Percentiles rank a stretch among this genome's conserved stretches.
Evolutionary conservation across 78 protist species (phyloP).

Genomic region (Pigoraptor vietnamica): DNA sequence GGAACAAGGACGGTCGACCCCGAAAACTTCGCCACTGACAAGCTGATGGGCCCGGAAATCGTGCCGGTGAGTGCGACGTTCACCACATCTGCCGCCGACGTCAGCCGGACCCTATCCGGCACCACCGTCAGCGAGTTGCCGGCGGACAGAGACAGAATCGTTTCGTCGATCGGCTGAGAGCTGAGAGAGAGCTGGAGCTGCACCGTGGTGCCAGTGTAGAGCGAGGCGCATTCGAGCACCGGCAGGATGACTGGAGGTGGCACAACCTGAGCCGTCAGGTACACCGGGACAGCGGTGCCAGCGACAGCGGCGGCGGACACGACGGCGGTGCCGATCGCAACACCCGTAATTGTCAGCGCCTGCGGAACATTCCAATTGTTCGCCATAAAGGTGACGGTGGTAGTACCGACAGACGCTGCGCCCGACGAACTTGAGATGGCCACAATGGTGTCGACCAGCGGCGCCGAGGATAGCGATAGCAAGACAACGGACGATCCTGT

Average conservation of each 20-base stretch:
- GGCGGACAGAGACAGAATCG: background rate
- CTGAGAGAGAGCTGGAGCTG: too few species aligned
- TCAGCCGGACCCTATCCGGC: background rate
- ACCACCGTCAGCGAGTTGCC: background rate
- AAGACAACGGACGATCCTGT: background rate
- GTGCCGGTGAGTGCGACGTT: background rate
- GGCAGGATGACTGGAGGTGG: too few species aligned
- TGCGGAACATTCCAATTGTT: background rate
- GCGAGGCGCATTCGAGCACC: too few species aligned
- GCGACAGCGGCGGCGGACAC: background rate
- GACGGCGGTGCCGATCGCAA: background rate
- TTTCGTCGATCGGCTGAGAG: background rate
- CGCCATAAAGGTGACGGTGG: background rate
- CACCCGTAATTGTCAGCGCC: background rate
- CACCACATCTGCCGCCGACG: background rate
- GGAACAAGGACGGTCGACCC: background rate
- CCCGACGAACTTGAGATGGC: background rate
- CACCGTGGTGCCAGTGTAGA: too few species aligned
- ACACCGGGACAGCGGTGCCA: too few species aligned
- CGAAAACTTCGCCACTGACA: background rate
- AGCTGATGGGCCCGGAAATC: background rate
- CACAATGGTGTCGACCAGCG: background rate
- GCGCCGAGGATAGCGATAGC: background rate
- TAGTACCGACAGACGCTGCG: background rate
- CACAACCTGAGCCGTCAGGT: too few species aligned